These are phyloP conservation scores for Suillus fuscotomentosus DNA, from an alignment of 768 basidiomycete genomes.

Conservation along the genomic window DNA sequence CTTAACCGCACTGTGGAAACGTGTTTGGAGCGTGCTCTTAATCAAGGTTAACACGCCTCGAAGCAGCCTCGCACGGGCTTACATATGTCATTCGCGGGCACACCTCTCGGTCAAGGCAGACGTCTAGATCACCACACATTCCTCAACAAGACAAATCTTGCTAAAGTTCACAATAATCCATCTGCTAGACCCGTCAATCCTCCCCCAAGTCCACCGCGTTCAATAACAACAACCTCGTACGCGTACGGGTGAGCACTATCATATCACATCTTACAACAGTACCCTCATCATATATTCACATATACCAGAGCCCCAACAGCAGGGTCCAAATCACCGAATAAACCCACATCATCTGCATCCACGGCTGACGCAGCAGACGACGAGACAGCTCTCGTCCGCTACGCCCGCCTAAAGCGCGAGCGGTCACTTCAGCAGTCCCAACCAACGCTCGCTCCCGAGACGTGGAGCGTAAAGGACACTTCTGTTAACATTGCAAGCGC, in stretches of 20 bases:
- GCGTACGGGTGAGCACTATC: slow-evolving; percentile 58
- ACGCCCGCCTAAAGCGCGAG: slow-evolving; percentile 46
- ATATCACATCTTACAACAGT: slow-evolving; percentile 12
- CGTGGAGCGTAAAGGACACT: slow-evolving; percentile 77
- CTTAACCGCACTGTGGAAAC: slow-evolving; percentile 12
- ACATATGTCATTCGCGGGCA: slow-evolving; percentile 80
- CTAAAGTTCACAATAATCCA: slow-evolving; percentile 30
- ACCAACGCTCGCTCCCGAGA: slow-evolving; percentile 51
- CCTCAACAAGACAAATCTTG: slow-evolving; percentile 52
- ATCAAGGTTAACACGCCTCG: slow-evolving; percentile 1
- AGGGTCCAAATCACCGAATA: slow-evolving; percentile 58
- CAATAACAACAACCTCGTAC: slow-evolving; percentile 56
- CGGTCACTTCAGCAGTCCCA: slow-evolving; percentile 25
- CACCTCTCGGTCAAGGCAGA: slow-evolving; percentile 82
- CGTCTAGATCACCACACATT: slow-evolving; percentile 81
- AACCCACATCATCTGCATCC: slow-evolving; percentile 41
- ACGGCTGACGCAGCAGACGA: slow-evolving; percentile 42
- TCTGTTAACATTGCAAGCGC: slow-evolving; percentile 86
- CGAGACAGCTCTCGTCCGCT: slow-evolving; percentile 45
- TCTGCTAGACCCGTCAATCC: slow-evolving; percentile 25
- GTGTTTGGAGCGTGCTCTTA: slow-evolving; percentile 13
- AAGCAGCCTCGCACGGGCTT: slow-evolving; percentile 29
- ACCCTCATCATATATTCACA: slow-evolving; percentile 17
- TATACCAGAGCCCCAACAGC: slow-evolving; percentile 52
- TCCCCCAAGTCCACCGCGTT: slow-evolving; percentile 36